A percentile compares a stretch with the other conserved stretches of the same genome.
Conservation (phyloP, 768 basidiomycete genomes). For the Hydnomerulius pinastri region DNA sequence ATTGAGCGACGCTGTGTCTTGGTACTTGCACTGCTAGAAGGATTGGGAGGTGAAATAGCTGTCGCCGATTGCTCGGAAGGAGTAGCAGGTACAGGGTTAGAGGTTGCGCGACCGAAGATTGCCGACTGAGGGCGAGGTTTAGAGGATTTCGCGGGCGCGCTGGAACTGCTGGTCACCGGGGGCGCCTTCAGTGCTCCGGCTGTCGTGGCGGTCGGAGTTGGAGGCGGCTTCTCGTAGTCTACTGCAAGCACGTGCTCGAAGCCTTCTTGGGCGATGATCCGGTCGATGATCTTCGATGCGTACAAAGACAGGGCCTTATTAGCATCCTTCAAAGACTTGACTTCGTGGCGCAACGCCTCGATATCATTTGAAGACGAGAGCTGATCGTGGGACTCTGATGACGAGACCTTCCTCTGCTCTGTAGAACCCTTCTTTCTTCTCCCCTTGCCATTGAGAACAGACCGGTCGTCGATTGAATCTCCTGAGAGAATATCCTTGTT, state of each 20-base stretch:
- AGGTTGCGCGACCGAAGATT: slow-evolving; percentile 41
- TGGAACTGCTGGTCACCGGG: slow-evolving; percentile 27
- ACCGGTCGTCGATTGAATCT: slow-evolving; percentile 51
- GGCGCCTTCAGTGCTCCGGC: slow-evolving; percentile 34
- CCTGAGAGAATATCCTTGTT: slow-evolving; percentile 78
- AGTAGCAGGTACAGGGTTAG: slow-evolving; percentile 42
- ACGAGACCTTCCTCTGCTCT: slow-evolving; percentile 34
- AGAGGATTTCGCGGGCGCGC: slow-evolving; percentile 7
- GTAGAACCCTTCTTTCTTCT: slow-evolving; percentile 43
- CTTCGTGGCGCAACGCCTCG: slow-evolving; percentile 78
- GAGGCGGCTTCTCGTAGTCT: slow-evolving; percentile 73
- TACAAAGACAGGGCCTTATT: slow-evolving; percentile 96
- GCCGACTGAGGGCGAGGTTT: slow-evolving; percentile 67
- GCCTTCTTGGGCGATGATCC: slow-evolving; percentile 94
- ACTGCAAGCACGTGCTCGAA: slow-evolving; percentile 96
- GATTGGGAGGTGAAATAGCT: slow-evolving; percentile 19
- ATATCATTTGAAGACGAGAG: slow-evolving; percentile 55
- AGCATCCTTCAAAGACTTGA: slow-evolving; percentile 91
- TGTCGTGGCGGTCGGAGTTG: slow-evolving; percentile 46
- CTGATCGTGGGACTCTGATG: slow-evolving; percentile 44
- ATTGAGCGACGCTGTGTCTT: slow-evolving; percentile 71
- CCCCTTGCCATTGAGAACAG: slow-evolving; percentile 43
- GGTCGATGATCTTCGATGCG: slow-evolving; percentile 96
- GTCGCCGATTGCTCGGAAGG: slow-evolving; percentile 25
- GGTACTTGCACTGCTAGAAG: slow-evolving; percentile 25